Evolutionary conservation across 352 stramenopile species (phyloP).

Genomic region (Salisapilia sapeloensis): DNA sequence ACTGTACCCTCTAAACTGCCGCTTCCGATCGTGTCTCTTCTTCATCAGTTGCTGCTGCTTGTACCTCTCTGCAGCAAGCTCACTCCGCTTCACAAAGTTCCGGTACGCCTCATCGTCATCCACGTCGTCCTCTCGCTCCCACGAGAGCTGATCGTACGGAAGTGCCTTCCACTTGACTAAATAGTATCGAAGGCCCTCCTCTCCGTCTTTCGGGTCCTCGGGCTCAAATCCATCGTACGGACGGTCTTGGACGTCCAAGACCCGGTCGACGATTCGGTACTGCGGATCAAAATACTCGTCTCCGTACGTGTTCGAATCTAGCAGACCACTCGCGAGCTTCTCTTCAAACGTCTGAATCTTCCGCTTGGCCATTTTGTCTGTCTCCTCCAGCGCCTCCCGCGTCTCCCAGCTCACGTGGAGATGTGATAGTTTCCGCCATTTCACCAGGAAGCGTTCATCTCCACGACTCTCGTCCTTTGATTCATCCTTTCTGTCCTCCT

Average conservation of each 20-base stretch:
- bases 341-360: conserved; percentile 80
- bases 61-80: conserved; percentile 32
- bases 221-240: conserved; percentile 49
- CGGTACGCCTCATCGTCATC: conserved; percentile 61
- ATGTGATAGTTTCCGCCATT: conserved; percentile 83
- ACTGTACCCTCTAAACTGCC: conserved; percentile 61
- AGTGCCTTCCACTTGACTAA: conserved; percentile 98
- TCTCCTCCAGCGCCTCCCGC: conserved; percentile 61
- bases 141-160: conserved; percentile 95
- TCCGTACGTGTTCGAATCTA: conserved; percentile 28
- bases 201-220: conserved; percentile 21
- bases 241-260: conserved; percentile 72
- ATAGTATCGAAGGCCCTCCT: conserved; percentile 79
- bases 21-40: conserved; percentile 41
- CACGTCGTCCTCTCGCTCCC: conserved; percentile 96
- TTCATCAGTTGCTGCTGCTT: conserved; percentile 19
- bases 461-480: conserved; percentile 11
- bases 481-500: conserved; percentile 18
- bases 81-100: conserved; percentile 75
- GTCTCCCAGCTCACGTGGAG: conserved; percentile 85
- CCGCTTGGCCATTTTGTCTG: conserved; percentile 70
- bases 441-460: conserved; percentile 78
- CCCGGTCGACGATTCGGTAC: conserved; percentile 77
- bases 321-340: conserved; percentile 33
- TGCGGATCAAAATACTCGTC: conserved; percentile 87